A percentile compares a stretch with the other conserved stretches of the same genome.
These are phyloP conservation scores for Davidsoniella eucalypti DNA, from an alignment of 2,329 filamentous ascomycete genomes.

Conservation along the genomic window DNA sequence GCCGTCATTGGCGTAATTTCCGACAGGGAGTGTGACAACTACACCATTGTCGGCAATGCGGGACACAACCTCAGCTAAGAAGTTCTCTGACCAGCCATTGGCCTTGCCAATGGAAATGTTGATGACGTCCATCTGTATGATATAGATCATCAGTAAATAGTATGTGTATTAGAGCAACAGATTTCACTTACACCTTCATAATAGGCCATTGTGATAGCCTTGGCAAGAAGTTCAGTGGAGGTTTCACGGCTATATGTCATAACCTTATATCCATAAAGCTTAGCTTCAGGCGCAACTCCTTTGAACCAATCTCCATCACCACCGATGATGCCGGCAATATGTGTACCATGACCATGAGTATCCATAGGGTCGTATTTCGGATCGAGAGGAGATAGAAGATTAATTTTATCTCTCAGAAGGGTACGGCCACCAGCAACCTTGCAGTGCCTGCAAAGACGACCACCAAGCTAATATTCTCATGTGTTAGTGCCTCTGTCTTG, in stretches of 20 bases:
- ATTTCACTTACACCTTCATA: constrained; percentile 19
- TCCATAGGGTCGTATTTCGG: constrained; percentile 6
- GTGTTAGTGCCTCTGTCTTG: background rate
- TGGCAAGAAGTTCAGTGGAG: constrained; percentile 19
- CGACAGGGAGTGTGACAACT: constrained; percentile 32
- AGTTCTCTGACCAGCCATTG: constrained; percentile 24
- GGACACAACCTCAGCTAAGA: constrained; percentile 26
- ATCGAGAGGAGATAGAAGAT: background rate
- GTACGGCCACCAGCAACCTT: constrained; percentile 24
- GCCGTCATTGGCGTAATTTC: constrained; percentile 32
- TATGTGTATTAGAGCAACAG: background rate
- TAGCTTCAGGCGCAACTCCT: constrained; percentile 17
- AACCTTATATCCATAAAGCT: constrained; percentile 13
- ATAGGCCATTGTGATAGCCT: constrained; percentile 21
- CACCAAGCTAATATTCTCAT: constrained; percentile 19
- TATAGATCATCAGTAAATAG: background rate
- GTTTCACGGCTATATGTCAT: constrained; percentile 9
- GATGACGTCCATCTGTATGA: constrained; percentile 22
- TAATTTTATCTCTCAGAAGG: constrained; percentile 18
- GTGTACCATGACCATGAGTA: constrained; percentile 21
- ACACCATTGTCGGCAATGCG: constrained; percentile 28
- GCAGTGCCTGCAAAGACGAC: constrained; percentile 23
- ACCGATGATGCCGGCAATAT: constrained; percentile 19
- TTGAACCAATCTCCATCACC: no score
- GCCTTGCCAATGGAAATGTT: constrained; percentile 24